Conservation (phyloP, 148 eudicot genomes). For the Spergularia marina region DNA sequence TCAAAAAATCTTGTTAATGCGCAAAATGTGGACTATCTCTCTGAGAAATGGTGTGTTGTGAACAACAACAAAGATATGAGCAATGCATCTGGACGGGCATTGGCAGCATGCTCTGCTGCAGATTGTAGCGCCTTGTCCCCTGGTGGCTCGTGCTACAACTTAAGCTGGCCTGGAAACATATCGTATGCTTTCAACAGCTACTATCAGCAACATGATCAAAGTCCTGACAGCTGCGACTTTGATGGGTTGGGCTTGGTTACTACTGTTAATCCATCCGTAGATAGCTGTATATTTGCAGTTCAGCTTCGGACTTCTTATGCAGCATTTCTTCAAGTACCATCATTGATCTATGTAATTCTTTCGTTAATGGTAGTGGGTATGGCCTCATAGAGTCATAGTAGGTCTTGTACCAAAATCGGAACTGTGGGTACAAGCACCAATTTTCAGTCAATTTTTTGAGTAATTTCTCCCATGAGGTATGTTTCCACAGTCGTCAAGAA, state of each 20-base stretch:
- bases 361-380: constrained; percentile 27
- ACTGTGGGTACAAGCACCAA: constrained; percentile 4
- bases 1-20: constrained; percentile 58
- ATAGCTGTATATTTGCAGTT: constrained; percentile 63
- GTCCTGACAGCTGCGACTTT: constrained; percentile 67
- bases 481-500: neutral
- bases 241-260: constrained; percentile 86
- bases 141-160: constrained; percentile 79
- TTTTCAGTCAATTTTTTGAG: constrained; percentile 3
- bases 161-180: constrained; percentile 74
- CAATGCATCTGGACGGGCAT: constrained; percentile 53
- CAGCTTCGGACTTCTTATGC: constrained; percentile 47
- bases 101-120: constrained; percentile 56
- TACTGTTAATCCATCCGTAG: constrained; percentile 77
- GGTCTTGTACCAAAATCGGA: neutral
- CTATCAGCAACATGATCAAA: constrained; percentile 80
- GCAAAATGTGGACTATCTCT: constrained; percentile 60
- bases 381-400: constrained; percentile 29
- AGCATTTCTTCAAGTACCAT: constrained; percentile 21
- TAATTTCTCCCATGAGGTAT: neutral
- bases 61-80: constrained; percentile 63
- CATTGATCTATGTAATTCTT: constrained; percentile 28
- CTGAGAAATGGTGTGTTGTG: constrained; percentile 84
- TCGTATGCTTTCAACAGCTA: constrained; percentile 89
- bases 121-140: constrained; percentile 66